Base-by-base conservation (phyloP, 2,329 filamentous ascomycete species). In the Fusarium odoratissimum region DNA sequence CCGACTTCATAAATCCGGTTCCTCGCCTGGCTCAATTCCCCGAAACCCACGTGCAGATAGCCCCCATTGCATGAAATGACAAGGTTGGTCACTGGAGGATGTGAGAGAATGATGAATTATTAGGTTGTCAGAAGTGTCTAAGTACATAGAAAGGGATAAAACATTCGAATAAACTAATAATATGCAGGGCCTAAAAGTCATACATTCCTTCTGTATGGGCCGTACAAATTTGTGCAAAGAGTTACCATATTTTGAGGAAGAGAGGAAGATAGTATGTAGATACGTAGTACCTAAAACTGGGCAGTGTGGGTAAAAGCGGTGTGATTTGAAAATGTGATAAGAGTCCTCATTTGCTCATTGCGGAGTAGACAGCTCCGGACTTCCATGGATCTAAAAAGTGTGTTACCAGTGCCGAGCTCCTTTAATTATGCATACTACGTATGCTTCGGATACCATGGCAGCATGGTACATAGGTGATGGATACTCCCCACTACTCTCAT, bases 281-380 rank as follows among this genome's bases (percentile, higher is more conserved):
- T 31, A n/a, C 25, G 28, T 23, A 19, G 46, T 52, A 52, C 19
- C 48, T 19, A 28, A 28, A 52, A 28, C 31, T 52, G 23, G 17
- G 17, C 19, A 52, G 28, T 37, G 35, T 30, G 19, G 40, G 49
- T 38, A 69, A 63, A 52, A 46, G 69, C 69, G 69, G 69, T 72
- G 69, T 72, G 69, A 69, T 71, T 31, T 30, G 30, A 16, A 44
- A 12, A 69, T 37, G 62, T 69, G 64, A 67, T 38, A 52, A 59
- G 49, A 57, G 35, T 35, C 40, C 66, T 70, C 54, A 51, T 62
- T 70, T 49, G 44, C 21, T 44, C 28, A 19, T 42, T 33, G 10
- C 21, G 30, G 16, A 33, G 31, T 31, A 12, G 33, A 5, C 52
- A 40, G 55, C 58, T 45, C 55, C 48, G 30, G 51, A 35, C 41